Evolutionary conservation across 805 yeast genomes (phyloP).

Genomic region (Ogataea nakhonphanomensis): DNA sequence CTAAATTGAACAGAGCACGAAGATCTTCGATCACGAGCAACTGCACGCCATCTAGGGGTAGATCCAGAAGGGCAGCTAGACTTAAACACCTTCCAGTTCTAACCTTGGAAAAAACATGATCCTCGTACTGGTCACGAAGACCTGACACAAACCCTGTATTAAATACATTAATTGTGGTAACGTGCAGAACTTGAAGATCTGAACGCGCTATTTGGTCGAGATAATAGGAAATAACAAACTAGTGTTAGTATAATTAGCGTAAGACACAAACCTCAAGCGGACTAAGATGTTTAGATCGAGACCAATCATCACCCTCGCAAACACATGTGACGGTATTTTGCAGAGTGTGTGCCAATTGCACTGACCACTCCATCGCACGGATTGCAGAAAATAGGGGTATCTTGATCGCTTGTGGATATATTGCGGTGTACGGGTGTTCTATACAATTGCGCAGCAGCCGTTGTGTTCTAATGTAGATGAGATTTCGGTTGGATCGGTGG

Average conservation of each 20-base stretch:
- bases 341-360: neutral
- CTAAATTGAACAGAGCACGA: slow-evolving; percentile 26
- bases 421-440: slow-evolving; percentile 7
- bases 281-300: neutral
- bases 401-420: neutral
- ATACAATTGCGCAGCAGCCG: slow-evolving; percentile 6
- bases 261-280: neutral
- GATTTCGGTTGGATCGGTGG: neutral
- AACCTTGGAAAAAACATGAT: slow-evolving; percentile 5
- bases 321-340: slow-evolving; percentile 9
- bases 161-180: slow-evolving; percentile 1
- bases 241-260: neutral
- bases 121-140: neutral
- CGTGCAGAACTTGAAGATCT: slow-evolving; percentile 1
- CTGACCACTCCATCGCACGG: too few species aligned
- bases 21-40: slow-evolving; percentile 29
- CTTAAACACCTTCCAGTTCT: slow-evolving; percentile 16
- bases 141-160: slow-evolving; percentile 1
- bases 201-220: slow-evolving; percentile 7
- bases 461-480: neutral
- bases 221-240: slow-evolving; percentile 13
- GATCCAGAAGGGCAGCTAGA: slow-evolving; percentile 9
- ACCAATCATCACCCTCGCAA: neutral
- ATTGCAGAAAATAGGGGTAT: slow-evolving; percentile 4
- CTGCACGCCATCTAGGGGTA: slow-evolving; percentile 3